These are phyloP conservation scores for Rosa lucieae DNA, from an alignment of 306 rosid species.

Conservation along the genomic window DNA sequence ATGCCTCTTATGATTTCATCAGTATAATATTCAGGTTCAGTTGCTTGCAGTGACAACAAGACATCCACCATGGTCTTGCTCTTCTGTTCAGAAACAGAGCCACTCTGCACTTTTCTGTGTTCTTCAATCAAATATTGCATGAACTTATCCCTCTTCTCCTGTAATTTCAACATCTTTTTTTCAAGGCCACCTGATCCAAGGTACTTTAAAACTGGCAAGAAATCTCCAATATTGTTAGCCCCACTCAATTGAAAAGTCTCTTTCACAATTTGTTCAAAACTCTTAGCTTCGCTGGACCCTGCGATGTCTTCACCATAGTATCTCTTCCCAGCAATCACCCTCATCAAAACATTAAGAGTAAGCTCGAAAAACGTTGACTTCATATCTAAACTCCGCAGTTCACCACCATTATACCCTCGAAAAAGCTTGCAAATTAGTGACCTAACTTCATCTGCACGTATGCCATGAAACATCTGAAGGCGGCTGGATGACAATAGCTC, in stretches of 20 bases:
- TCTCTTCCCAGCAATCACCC: slow-evolving; percentile 42
- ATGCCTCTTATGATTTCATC: slow-evolving; percentile 35
- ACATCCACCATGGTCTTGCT: slow-evolving; percentile 22
- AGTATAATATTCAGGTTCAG: slow-evolving; percentile 29
- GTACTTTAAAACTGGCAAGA: slow-evolving; percentile 5
- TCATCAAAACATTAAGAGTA: slow-evolving; percentile 37
- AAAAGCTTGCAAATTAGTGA: slow-evolving; percentile 21
- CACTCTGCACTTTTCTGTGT: background rate
- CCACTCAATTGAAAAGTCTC: background rate
- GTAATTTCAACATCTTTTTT: slow-evolving; percentile 21
- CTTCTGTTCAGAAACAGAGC: background rate
- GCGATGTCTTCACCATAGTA: slow-evolving; percentile 30
- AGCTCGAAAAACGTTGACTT: slow-evolving; percentile 21
- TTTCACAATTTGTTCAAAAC: slow-evolving; percentile 20
- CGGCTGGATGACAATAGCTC: slow-evolving; percentile 33
- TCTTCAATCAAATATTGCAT: slow-evolving; percentile 19
- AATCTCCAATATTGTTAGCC: slow-evolving; percentile 14
- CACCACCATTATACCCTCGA: background rate
- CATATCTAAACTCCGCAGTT: slow-evolving; percentile 12
- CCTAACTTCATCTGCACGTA: slow-evolving; percentile 33
- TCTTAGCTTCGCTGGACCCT: slow-evolving; percentile 18
- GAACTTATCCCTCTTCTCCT: slow-evolving; percentile 12
- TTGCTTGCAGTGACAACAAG: slow-evolving; percentile 20
- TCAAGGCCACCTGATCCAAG: slow-evolving; percentile 5
- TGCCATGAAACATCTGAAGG: slow-evolving; percentile 21